Evolutionary conservation across 768 basidiomycete genomes (phyloP).

Genomic region (Flagelloscypha sp.): DNA sequence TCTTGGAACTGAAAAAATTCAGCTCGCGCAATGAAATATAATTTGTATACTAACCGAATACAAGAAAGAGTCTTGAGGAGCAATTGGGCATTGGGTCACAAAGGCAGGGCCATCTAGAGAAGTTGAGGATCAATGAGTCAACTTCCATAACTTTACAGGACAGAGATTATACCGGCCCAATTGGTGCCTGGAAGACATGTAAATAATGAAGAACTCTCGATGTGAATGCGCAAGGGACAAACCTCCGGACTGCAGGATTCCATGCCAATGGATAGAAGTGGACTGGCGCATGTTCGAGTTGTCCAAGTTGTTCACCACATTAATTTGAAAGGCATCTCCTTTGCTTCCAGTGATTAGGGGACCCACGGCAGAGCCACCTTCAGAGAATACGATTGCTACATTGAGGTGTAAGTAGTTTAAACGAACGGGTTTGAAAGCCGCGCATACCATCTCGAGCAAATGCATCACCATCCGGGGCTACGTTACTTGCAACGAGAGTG

Average conservation of each 20-base stretch:
- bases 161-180: slow-evolving; percentile 25
- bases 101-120: slow-evolving; percentile 22
- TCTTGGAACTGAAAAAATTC: too few species aligned
- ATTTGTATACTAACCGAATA: too few species aligned
- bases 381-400: slow-evolving; percentile 21
- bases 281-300: slow-evolving; percentile 30
- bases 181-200: slow-evolving; percentile 25
- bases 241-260: not conserved
- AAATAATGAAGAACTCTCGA: slow-evolving; percentile 22
- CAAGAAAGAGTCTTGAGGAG: slow-evolving; percentile 26
- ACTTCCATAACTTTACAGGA: slow-evolving; percentile 8
- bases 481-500: slow-evolving; percentile 19
- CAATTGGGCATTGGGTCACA: slow-evolving; percentile 39
- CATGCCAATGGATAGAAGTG: slow-evolving; percentile 23
- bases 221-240: not conserved
- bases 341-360: slow-evolving; percentile 28
- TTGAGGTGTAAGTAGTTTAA: slow-evolving; percentile 9
- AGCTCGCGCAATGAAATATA: too few species aligned
- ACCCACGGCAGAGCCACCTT: slow-evolving; percentile 25
- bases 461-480: slow-evolving; percentile 28
- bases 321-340: slow-evolving; percentile 32
- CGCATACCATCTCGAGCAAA: slow-evolving; percentile 19
- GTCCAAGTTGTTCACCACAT: slow-evolving; percentile 30
- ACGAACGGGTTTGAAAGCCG: too few species aligned
- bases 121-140: slow-evolving; percentile 3